Evolutionary conservation across 2,329 filamentous ascomycete species (phyloP).

Genomic region (Aspergillus ustus): DNA sequence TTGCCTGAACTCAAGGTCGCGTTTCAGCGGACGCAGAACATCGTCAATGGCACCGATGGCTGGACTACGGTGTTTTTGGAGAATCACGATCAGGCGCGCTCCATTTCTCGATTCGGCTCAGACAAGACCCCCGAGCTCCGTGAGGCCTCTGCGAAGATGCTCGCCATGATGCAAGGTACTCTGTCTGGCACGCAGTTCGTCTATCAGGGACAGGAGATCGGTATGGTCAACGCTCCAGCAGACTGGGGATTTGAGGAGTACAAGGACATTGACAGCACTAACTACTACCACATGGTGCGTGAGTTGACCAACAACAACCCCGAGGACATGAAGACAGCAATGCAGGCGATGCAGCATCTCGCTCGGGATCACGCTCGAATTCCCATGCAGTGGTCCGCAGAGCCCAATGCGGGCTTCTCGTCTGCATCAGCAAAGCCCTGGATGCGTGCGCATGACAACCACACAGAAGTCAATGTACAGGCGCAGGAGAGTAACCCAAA

Average conservation of each 20-base stretch:
- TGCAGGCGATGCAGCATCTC: slow-evolving; percentile 59
- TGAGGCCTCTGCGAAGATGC: slow-evolving; percentile 59
- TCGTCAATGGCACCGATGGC: slow-evolving; percentile 61
- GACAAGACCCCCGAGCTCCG: slow-evolving; percentile 52
- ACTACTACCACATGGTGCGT: slow-evolving; percentile 57
- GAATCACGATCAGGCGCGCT: slow-evolving; percentile 68
- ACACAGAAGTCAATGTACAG: slow-evolving; percentile 50
- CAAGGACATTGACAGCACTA: slow-evolving; percentile 66
- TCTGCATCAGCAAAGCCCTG: slow-evolving; percentile 57
- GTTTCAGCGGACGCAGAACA: slow-evolving; percentile 60
- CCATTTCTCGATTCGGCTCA: slow-evolving; percentile 59
- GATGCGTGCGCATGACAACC: slow-evolving; percentile 69
- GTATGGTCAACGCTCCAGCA: slow-evolving; percentile 66
- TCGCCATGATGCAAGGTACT: slow-evolving; percentile 60
- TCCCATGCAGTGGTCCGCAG: slow-evolving; percentile 72
- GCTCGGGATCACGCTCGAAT: slow-evolving; percentile 71
- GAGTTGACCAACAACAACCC: slow-evolving; percentile 15
- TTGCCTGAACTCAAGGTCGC: slow-evolving; percentile 55
- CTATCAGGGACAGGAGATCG: slow-evolving; percentile 71
- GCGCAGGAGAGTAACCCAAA: slow-evolving; percentile 52
- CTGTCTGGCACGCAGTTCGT: slow-evolving; percentile 67
- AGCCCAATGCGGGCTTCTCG: slow-evolving; percentile 67
- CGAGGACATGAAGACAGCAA: background rate
- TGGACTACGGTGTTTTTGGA: slow-evolving; percentile 70
- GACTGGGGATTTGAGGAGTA: slow-evolving; percentile 68